phyloP scores from a whole-genome alignment of 768 basidiomycete species.

The Exsudoporus frostii region DNA sequence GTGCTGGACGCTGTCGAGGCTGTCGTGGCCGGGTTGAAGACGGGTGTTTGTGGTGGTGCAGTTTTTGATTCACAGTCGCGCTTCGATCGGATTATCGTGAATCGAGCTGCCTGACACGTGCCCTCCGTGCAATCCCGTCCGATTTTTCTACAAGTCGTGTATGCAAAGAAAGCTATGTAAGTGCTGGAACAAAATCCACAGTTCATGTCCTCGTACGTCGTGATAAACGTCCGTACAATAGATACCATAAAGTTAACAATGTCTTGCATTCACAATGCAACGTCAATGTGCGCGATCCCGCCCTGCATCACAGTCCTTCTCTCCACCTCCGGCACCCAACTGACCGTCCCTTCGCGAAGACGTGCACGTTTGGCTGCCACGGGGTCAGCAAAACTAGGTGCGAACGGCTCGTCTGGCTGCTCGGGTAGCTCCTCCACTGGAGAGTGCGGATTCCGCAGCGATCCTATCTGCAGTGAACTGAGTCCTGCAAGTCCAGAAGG shows the following conservation, averaged over 20 bases:
- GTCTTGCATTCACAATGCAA: slow-evolving; percentile 15
- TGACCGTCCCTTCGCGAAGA: slow-evolving; percentile 16
- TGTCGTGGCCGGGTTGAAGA: not conserved
- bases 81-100: slow-evolving; percentile 23
- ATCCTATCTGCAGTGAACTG: slow-evolving; percentile 8
- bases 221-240: not conserved
- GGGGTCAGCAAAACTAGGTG: not conserved
- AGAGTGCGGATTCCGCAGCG: slow-evolving; percentile 22
- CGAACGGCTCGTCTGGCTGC: not conserved
- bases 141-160: not conserved
- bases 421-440: slow-evolving; percentile 12
- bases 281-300: slow-evolving; percentile 28
- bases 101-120: slow-evolving; percentile 17
- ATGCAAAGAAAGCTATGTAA: not conserved
- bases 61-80: slow-evolving; percentile 14
- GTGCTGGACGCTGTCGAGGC: not conserved
- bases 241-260: slow-evolving; percentile 18
- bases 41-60: not conserved
- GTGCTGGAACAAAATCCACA: not conserved
- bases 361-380: slow-evolving; percentile 15
- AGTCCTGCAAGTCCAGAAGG: slow-evolving; percentile 25
- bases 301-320: slow-evolving; percentile 15
- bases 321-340: slow-evolving; percentile 24
- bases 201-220: not conserved
- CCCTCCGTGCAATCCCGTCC: slow-evolving; percentile 6